phyloP scores from a whole-genome alignment of 192 early-diverging fungal genomes.

The Pilobolus umbonatus region DNA sequence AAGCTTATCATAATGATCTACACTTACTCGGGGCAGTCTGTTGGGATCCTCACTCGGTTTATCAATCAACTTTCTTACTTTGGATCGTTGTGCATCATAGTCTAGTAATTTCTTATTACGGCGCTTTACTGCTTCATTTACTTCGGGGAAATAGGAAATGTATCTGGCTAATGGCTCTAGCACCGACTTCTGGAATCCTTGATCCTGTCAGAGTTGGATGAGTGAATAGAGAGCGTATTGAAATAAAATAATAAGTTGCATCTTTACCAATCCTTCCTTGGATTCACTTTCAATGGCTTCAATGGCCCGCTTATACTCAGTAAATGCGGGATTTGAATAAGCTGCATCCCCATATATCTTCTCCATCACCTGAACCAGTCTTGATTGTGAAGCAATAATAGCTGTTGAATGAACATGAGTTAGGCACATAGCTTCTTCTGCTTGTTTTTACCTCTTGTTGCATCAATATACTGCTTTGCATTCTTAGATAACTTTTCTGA shows the following conservation, averaged over 20 bases:
- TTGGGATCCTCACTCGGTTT: constrained; percentile 67
- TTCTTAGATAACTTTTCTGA: constrained; percentile 80
- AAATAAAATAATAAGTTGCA: not conserved
- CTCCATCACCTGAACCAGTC: constrained; percentile 82
- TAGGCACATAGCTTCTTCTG: not conserved
- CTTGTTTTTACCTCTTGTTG: constrained; percentile 56
- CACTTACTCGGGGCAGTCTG: constrained; percentile 41
- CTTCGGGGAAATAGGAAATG: constrained; percentile 82
- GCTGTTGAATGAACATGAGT: constrained; percentile 33
- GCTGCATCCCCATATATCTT: constrained; percentile 83
- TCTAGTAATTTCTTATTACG: constrained; percentile 86
- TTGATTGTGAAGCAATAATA: constrained; percentile 81
- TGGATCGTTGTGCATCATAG: constrained; percentile 73
- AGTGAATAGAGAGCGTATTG: not conserved
- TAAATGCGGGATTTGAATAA: constrained; percentile 64
- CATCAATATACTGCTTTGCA: constrained; percentile 85
- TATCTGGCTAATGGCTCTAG: constrained; percentile 84
- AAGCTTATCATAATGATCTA: not conserved
- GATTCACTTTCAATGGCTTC: constrained; percentile 75
- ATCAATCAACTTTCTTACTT: constrained; percentile 75
- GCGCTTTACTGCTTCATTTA: constrained; percentile 87
- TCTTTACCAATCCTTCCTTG: constrained; percentile 68
- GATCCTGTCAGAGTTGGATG: constrained; percentile 50
- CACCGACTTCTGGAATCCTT: constrained; percentile 77
- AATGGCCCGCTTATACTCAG: constrained; percentile 82